phyloP scores from a whole-genome alignment of 352 stramenopile genomes.

The Globisporangium cystogenes region DNA sequence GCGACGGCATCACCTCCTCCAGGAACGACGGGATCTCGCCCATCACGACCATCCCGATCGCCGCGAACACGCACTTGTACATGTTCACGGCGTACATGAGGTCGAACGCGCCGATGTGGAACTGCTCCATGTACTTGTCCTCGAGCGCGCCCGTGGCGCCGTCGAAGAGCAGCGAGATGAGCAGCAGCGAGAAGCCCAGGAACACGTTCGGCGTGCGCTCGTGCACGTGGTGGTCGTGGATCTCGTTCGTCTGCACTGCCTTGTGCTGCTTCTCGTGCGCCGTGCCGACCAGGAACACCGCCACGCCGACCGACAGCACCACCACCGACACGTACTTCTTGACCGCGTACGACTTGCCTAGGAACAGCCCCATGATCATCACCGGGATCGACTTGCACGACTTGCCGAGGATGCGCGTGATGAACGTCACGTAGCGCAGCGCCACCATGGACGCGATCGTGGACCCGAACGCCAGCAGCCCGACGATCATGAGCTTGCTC shows the following conservation, averaged over 20 bases:
- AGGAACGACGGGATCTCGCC: constrained; percentile 60
- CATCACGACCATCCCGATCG: constrained; percentile 62
- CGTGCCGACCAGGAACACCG: constrained; percentile 70
- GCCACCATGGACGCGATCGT: constrained; percentile 82
- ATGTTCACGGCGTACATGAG: constrained; percentile 87
- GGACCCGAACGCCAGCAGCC: constrained; percentile 65
- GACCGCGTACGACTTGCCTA: constrained; percentile 73
- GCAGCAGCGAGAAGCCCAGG: constrained; percentile 54
- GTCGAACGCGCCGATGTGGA: constrained; percentile 79
- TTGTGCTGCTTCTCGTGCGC: constrained; percentile 64
- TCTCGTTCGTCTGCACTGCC: constrained; percentile 33
- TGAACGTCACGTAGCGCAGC: constrained; percentile 82
- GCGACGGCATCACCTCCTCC: constrained; percentile 47
- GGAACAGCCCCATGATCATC: constrained; percentile 70
- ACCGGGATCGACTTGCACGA: constrained; percentile 86
- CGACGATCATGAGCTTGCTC: constrained; percentile 55
- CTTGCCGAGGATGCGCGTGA: constrained; percentile 83
- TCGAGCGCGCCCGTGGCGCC: constrained; percentile 74
- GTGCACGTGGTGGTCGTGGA: constrained; percentile 31
- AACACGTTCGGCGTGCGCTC: constrained; percentile 62
- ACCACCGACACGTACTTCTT: constrained; percentile 83
- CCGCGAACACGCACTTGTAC: constrained; percentile 75
- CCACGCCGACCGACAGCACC: constrained; percentile 66
- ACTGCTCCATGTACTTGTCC: constrained; percentile 78
- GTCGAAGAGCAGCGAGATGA: constrained; percentile 76